These are phyloP conservation scores for Aspergillus ostianus DNA, from an alignment of 495 filamentous ascomycete species.

Conservation along the genomic window DNA sequence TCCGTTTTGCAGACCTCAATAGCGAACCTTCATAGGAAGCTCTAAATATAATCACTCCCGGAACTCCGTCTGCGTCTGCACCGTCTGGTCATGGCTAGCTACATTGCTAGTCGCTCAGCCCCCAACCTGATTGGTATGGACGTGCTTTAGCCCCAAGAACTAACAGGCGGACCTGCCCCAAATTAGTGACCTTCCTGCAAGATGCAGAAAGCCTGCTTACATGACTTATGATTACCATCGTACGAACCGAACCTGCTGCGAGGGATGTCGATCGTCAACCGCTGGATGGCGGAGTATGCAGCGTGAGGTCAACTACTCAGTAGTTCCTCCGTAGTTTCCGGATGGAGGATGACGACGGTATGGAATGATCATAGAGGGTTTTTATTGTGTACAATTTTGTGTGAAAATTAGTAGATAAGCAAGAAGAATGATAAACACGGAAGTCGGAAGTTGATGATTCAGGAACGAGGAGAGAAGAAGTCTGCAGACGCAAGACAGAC, in stretches of 20 bases:
- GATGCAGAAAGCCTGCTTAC: background rate
- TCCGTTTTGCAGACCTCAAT: background rate
- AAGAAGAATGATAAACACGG: no score
- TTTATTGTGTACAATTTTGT: no score
- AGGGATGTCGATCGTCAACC: constrained; percentile 6
- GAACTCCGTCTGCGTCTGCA: background rate
- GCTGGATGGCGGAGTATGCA: background rate
- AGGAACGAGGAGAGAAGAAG: no score
- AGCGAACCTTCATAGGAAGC: background rate
- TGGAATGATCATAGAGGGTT: background rate
- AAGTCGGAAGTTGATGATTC: no score
- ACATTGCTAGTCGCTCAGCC: background rate
- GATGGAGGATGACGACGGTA: no score
- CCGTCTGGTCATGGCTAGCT: background rate
- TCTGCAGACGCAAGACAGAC: no score
- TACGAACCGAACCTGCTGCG: background rate
- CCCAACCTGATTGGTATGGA: background rate
- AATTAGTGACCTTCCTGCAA: background rate
- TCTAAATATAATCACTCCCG: background rate
- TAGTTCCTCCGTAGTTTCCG: no score
- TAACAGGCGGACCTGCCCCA: background rate
- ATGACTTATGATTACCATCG: background rate
- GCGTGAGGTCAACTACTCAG: background rate
- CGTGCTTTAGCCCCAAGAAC: background rate
- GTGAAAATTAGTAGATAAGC: no score